Evolutionary conservation across 805 yeast species (phyloP).

Genomic region (Candida bentonensis): DNA sequence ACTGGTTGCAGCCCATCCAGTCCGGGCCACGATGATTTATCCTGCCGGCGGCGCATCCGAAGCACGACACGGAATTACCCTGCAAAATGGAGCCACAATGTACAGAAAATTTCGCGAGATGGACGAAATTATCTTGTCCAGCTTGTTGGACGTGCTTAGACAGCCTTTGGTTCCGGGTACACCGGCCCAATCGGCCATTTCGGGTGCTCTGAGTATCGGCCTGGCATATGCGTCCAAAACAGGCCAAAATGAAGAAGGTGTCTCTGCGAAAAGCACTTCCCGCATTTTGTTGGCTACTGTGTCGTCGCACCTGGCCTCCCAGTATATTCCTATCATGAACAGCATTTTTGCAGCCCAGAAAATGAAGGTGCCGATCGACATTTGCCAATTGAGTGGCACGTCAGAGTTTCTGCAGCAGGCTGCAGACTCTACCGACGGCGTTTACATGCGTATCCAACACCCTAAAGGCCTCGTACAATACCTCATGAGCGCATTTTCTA

Average conservation of each 20-base stretch:
- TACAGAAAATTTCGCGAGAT: slow-evolving; percentile 72
- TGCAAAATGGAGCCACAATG: slow-evolving; percentile 37
- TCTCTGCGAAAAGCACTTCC: slow-evolving; percentile 38
- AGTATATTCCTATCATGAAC: slow-evolving; percentile 89
- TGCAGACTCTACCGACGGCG: slow-evolving; percentile 86
- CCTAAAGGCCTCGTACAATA: slow-evolving; percentile 75
- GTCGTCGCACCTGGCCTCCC: slow-evolving; percentile 60
- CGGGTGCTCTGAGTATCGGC: slow-evolving; percentile 58
- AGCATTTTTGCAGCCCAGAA: slow-evolving; percentile 93
- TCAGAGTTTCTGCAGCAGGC: slow-evolving; percentile 91
- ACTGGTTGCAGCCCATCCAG: slow-evolving; percentile 59
- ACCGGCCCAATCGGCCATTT: slow-evolving; percentile 31
- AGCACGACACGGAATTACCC: background rate
- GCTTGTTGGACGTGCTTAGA: slow-evolving; percentile 34
- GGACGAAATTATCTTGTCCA: slow-evolving; percentile 56
- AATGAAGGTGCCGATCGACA: slow-evolving; percentile 70
- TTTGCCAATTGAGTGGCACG: slow-evolving; percentile 60
- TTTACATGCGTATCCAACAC: slow-evolving; percentile 54
- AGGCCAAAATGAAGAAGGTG: slow-evolving; percentile 34
- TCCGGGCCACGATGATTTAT: slow-evolving; percentile 54
- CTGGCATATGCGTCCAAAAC: slow-evolving; percentile 71
- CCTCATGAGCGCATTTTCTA: slow-evolving; percentile 63
- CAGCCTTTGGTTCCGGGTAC: slow-evolving; percentile 15
- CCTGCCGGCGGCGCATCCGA: slow-evolving; percentile 27
- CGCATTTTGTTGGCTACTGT: slow-evolving; percentile 50